phyloP scores from a whole-genome alignment of 106 monocot genomes.

The Xerophyta viscosa region DNA sequence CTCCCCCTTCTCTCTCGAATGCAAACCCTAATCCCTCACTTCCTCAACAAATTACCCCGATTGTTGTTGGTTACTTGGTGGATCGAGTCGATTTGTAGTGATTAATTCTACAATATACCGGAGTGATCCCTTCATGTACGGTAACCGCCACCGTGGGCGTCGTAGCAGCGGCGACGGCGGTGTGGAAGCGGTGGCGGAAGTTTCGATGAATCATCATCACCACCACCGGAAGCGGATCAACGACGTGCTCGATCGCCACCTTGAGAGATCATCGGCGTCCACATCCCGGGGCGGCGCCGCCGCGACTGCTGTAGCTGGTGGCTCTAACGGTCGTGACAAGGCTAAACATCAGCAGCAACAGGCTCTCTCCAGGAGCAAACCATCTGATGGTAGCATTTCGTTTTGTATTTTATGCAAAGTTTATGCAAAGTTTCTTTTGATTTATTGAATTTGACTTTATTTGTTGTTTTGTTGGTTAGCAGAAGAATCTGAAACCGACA shows the following conservation, averaged over 20 bases:
- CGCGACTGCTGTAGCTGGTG: too few relatives aligned
- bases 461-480: neutral
- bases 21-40: too few relatives aligned
- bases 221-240: conserved; percentile 10
- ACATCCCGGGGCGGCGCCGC: neutral
- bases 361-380: neutral
- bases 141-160: neutral
- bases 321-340: too few relatives aligned
- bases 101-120: too few relatives aligned
- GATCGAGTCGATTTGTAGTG: too few relatives aligned
- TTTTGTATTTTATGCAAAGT: neutral
- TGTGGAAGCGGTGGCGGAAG: too few relatives aligned
- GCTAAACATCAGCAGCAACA: conserved; percentile 4
- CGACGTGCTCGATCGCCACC: conserved; percentile 3
- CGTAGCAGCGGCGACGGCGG: neutral
- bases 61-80: too few relatives aligned
- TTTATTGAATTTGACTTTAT: neutral
- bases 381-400: neutral
- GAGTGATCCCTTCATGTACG: too few relatives aligned
- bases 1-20: too few relatives aligned
- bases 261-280: conserved; percentile 8
- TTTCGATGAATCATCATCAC: too few relatives aligned
- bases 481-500: conserved; percentile 25
- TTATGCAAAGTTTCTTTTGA: too few relatives aligned
- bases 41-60: too few relatives aligned